A percentile compares a stretch with the other conserved stretches of the same genome.
Conservation (phyloP, 768 basidiomycete species). For the Mycena kentingensis region DNA sequence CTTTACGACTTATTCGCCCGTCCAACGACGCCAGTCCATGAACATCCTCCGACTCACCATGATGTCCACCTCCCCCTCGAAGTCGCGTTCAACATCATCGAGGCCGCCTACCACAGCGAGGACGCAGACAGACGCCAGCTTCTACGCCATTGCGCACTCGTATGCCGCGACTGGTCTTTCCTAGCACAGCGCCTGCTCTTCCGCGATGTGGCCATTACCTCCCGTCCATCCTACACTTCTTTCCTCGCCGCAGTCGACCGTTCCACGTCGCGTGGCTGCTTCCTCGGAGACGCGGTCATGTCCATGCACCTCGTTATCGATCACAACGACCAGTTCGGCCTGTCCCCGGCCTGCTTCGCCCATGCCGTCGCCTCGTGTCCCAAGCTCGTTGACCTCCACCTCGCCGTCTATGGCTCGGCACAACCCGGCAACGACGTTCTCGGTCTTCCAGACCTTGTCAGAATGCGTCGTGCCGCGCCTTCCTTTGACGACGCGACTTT, state of each 20-base stretch:
- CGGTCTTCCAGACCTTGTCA: slow-evolving; percentile 47
- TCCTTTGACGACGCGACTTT: slow-evolving; percentile 57
- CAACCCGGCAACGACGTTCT: slow-evolving; percentile 53
- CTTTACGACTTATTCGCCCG: slow-evolving; percentile 2
- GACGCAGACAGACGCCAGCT: slow-evolving; percentile 41
- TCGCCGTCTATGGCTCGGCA: slow-evolving; percentile 61
- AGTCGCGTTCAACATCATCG: slow-evolving; percentile 62
- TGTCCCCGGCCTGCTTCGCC: slow-evolving; percentile 60
- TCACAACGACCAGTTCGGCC: slow-evolving; percentile 63
- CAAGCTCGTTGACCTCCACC: slow-evolving; percentile 54
- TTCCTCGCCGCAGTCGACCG: slow-evolving; percentile 56
- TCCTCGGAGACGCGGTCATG: slow-evolving; percentile 55
- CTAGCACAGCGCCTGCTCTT: slow-evolving; percentile 68
- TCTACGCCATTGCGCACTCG: slow-evolving; percentile 57
- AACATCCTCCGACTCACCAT: slow-evolving; percentile 25
- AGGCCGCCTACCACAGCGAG: slow-evolving; percentile 47
- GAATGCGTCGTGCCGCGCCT: slow-evolving; percentile 52
- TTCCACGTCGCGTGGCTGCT: slow-evolving; percentile 47
- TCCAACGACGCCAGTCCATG: slow-evolving; percentile 18
- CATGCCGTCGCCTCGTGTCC: slow-evolving; percentile 60
- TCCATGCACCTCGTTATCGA: slow-evolving; percentile 62
- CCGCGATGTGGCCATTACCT: slow-evolving; percentile 53
- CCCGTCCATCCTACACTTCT: slow-evolving; percentile 52
- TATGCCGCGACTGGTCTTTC: slow-evolving; percentile 68
- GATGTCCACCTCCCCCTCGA: slow-evolving; percentile 56